Percentiles rank a stretch among this genome's conserved stretches.
phyloP scores from a whole-genome alignment of 164 flowering plant genomes.

The Magnolia sinica region DNA sequence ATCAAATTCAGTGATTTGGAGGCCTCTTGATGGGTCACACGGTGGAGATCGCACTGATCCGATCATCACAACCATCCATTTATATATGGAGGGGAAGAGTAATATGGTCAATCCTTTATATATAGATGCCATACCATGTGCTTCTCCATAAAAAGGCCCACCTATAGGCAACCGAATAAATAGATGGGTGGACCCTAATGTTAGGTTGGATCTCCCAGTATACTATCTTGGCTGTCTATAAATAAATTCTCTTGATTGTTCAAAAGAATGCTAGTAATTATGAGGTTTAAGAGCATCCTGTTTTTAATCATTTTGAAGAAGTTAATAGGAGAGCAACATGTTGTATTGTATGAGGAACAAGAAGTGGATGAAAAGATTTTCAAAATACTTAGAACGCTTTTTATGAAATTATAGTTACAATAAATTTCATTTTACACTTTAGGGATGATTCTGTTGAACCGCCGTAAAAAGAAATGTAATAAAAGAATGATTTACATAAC shows the following conservation, averaged over 20 bases:
- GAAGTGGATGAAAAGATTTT: no score
- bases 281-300: background rate
- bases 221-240: background rate
- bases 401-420: no score
- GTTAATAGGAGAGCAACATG: no score
- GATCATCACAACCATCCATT: background rate
- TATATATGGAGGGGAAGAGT: background rate
- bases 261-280: background rate
- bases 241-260: background rate
- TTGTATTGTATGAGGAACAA: no score
- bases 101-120: no score
- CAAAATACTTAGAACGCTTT: no score
- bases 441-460: no score
- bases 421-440: no score
- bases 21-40: background rate
- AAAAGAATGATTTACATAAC: no score
- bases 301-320: no score
- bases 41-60: background rate
- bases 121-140: background rate
- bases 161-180: background rate
- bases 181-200: background rate
- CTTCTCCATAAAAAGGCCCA: background rate
- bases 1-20: no score
- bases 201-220: background rate
- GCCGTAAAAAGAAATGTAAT: no score